Percentiles rank a stretch among this genome's conserved stretches.
Evolutionary conservation across 768 basidiomycete species (phyloP).

Genomic region (Lactifluus echinatus): DNA sequence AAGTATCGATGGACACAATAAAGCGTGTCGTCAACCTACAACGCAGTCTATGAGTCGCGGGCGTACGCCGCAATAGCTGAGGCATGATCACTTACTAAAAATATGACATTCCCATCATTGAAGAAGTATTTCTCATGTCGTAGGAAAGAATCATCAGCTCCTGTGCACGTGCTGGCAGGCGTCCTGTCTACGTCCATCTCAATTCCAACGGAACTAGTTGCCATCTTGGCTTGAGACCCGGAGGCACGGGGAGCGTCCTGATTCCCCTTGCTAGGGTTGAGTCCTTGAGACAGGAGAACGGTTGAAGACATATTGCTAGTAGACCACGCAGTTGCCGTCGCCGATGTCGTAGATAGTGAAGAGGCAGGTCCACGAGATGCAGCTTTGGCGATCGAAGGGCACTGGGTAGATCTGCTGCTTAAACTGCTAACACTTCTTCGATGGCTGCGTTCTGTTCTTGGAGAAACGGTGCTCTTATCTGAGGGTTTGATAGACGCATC

Average conservation of each 20-base stretch:
- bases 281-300: neutral
- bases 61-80: neutral
- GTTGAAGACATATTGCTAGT: neutral
- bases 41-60: neutral
- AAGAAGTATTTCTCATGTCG: slow-evolving; percentile 15
- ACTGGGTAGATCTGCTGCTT: neutral
- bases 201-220: neutral
- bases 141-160: neutral
- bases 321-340: neutral
- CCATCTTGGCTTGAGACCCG: neutral
- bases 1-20: slow-evolving; percentile 13
- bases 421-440: neutral
- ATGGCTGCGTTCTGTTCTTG: neutral
- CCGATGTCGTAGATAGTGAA: neutral
- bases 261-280: neutral
- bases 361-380: neutral
- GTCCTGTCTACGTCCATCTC: neutral
- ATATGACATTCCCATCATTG: slow-evolving; percentile 13
- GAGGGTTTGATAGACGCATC: neutral
- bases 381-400: neutral
- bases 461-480: neutral
- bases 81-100: slow-evolving; percentile 1
- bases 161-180: neutral
- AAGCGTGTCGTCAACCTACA: slow-evolving; percentile 7
- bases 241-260: neutral